phyloP scores from a whole-genome alignment of 108 stramenopile species.

The Skeletonema marinoi region DNA sequence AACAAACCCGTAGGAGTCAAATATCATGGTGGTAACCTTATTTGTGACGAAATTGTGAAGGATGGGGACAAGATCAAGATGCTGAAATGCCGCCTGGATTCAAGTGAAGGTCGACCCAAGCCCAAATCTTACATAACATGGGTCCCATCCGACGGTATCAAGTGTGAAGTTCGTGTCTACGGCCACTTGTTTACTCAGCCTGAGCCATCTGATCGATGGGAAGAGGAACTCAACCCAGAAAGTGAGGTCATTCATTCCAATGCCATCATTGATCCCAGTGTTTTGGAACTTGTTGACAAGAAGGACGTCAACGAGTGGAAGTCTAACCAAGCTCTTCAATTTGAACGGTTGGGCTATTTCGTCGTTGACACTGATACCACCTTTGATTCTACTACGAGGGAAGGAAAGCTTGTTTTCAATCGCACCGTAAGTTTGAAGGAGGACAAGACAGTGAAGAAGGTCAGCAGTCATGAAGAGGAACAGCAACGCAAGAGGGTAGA shows the following conservation, averaged over 20 bases:
- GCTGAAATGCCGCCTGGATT: conserved; percentile 75
- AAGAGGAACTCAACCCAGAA: conserved; percentile 90
- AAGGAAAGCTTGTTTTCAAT: conserved; percentile 91
- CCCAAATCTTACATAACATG: conserved; percentile 84
- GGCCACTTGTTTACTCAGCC: conserved; percentile 89
- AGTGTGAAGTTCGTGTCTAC: conserved; percentile 91
- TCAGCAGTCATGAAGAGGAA: conserved; percentile 62
- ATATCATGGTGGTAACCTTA: conserved; percentile 84
- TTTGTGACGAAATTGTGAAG: conserved; percentile 68
- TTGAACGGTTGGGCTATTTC: conserved; percentile 98
- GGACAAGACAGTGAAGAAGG: conserved; percentile 59
- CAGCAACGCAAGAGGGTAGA: conserved; percentile 60
- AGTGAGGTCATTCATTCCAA: conserved; percentile 77
- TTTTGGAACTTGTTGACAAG: conserved; percentile 59
- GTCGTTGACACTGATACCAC: conserved; percentile 93
- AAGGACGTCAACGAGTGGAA: conserved; percentile 64
- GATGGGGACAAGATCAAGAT: conserved; percentile 55
- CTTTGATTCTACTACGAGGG: conserved; percentile 52
- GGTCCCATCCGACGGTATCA: conserved; percentile 74
- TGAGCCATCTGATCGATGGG: conserved; percentile 88
- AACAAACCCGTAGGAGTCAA: conserved; percentile 94
- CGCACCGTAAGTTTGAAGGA: conserved; percentile 93
- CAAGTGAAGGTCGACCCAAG: conserved; percentile 59
- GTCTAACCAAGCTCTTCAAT: conserved; percentile 85
- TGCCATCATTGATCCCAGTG: conserved; percentile 82